Percentiles rank a stretch among this genome's conserved stretches.
Conservation (phyloP, 306 rosid species). For the Mimosa pudica region DNA sequence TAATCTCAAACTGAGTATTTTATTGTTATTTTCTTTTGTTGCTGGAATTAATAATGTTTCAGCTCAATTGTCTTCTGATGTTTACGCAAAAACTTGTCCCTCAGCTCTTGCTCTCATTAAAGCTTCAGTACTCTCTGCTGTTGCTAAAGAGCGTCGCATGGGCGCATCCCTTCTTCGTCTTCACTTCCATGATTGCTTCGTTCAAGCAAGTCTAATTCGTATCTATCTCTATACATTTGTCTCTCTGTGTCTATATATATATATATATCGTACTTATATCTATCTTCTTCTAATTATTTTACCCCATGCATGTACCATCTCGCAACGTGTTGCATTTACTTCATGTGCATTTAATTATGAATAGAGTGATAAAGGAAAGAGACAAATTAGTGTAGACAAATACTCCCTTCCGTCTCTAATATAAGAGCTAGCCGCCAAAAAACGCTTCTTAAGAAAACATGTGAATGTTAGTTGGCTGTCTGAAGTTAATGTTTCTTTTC, state of each 20-base stretch:
- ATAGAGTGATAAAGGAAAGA: too few relatives aligned
- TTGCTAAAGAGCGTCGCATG: slow-evolving; percentile 66
- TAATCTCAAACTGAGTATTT: slow-evolving; percentile 3
- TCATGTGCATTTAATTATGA: too few relatives aligned
- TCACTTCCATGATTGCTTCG: slow-evolving; percentile 89
- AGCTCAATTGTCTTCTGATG: slow-evolving; percentile 58
- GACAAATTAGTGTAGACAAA: too few relatives aligned
- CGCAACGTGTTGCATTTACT: neutral
- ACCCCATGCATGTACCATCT: neutral
- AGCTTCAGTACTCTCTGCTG: slow-evolving; percentile 44
- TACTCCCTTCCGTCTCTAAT: too few relatives aligned
- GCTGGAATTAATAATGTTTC: slow-evolving; percentile 38
- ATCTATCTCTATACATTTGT: neutral
- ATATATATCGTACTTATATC: slow-evolving; percentile 8
- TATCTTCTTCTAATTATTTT: neutral
- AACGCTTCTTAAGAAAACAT: too few relatives aligned
- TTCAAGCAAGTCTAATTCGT: slow-evolving; percentile 57
- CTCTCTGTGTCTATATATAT: too few relatives aligned
- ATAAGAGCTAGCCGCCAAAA: too few relatives aligned
- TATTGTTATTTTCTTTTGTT: slow-evolving; percentile 30
- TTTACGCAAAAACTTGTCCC: slow-evolving; percentile 58
- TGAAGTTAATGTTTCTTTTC: too few relatives aligned
- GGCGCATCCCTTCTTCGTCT: slow-evolving; percentile 87
- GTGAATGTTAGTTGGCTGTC: too few relatives aligned
- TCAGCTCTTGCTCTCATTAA: slow-evolving; percentile 58